Evolutionary conservation across 441 rosid species (phyloP), one percentile per base, ranked within the genome.

Genomic region (Eruca vesicaria): DNA sequence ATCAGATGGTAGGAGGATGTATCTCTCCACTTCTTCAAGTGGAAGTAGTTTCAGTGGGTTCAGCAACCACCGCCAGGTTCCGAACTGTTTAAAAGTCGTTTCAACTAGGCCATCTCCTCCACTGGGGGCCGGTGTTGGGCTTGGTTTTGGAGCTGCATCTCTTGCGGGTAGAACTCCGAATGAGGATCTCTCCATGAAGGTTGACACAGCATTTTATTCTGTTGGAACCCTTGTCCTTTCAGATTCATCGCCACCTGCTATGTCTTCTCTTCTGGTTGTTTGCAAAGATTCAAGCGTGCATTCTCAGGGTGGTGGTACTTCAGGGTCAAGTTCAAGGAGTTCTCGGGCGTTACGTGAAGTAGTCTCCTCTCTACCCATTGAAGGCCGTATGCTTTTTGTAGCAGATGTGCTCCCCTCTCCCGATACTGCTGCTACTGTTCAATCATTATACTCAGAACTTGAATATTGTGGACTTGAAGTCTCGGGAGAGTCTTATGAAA

Each of bases 1-100:
- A 82, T 96, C 98, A 14, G 99, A 96, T 87, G 99, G 99, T 58
- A 91, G 96, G 80, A 89, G 99, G 81, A 81, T 96, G 96, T 96
- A 90, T 82, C 86, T 96, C 78, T 93, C 97, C 68, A 96, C 97
- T 69, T 90, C 88, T 33, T 80, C 96, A 63, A 82, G 79, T 81
- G 96, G 97, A 81, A 89, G 74, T 75, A 84, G 93, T 63, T 81
- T 89, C 83, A 83, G 88, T 70, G 92, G 91, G 69, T 90, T 90
- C 74, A 85, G 72, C 74, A 82, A 82, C 69, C 65, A 62, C 66
- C 81, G 76, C 81, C 84, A 82, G 69, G 86, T 76, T 80, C 94
- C 97, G 70, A 88, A 86, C 81, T 96, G 96, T 82, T 87, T 96
- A 79, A 96, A 93, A 85, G 91, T 93, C 72, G 94, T 96, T 75